phyloP scores from a whole-genome alignment of 805 yeast genomes.

The Suhomyces tanzawaensis region DNA sequence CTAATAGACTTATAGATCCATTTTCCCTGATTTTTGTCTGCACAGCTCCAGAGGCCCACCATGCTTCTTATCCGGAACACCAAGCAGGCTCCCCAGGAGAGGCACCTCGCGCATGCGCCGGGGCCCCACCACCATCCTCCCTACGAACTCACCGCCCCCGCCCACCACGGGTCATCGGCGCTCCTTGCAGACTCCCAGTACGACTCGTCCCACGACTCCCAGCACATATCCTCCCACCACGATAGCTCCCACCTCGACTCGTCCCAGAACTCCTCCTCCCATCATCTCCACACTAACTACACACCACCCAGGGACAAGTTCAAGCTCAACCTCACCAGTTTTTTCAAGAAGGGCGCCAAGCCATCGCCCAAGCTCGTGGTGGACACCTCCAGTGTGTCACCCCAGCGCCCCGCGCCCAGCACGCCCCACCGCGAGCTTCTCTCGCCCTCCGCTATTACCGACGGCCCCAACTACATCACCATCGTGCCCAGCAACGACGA shows the following conservation, averaged over 20 bases:
- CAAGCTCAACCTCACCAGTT: constrained; percentile 11
- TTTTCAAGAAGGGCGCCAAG: constrained; percentile 10
- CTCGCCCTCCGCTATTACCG: constrained; percentile 6
- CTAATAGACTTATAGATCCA: background rate
- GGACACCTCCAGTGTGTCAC: background rate
- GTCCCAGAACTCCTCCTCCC: too few species aligned
- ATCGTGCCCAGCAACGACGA: constrained; percentile 1
- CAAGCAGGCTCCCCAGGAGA: background rate
- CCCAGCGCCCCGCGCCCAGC: constrained; percentile 1
- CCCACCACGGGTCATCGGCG: too few species aligned
- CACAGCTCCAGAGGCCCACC: background rate
- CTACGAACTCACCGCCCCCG: background rate
- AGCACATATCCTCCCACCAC: too few species aligned
- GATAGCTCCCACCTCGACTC: background rate
- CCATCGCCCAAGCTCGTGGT: constrained; percentile 3
- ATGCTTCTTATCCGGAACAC: background rate
- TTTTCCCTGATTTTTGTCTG: background rate
- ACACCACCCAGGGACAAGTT: constrained; percentile 5
- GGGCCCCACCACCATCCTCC: background rate
- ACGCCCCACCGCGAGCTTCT: constrained; percentile 1
- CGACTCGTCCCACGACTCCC: background rate
- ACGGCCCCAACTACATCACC: constrained; percentile 8
- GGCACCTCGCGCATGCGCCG: background rate
- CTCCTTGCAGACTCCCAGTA: too few species aligned
- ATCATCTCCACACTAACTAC: too few species aligned